phyloP scores from a whole-genome alignment of 192 early-diverging fungal species.

The Coemansia sp. region DNA sequence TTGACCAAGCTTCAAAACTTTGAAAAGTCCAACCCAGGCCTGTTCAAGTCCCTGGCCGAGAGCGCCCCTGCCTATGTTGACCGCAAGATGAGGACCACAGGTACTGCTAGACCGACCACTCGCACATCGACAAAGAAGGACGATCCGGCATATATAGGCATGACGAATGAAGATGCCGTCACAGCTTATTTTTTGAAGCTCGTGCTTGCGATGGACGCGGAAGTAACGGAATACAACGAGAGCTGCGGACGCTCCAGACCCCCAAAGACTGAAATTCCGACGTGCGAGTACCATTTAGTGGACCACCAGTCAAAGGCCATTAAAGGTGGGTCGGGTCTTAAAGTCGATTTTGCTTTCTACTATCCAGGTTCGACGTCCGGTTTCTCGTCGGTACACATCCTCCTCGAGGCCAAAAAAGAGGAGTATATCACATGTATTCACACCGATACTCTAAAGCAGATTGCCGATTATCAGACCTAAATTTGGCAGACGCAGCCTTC shows the following conservation, averaged over 20 bases:
- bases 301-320: neutral
- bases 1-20: neutral
- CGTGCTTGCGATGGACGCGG: neutral
- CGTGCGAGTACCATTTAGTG: neutral
- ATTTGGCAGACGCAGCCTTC: conserved; percentile 20
- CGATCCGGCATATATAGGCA: neutral
- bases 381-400: neutral
- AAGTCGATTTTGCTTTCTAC: neutral
- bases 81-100: neutral
- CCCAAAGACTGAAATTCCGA: neutral
- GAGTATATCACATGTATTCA: neutral
- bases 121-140: neutral
- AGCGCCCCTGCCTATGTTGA: neutral
- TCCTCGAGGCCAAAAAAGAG: neutral
- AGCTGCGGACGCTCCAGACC: neutral
- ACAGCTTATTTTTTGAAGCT: neutral
- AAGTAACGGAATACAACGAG: neutral
- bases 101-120: neutral
- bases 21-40: neutral
- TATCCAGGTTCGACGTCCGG: neutral
- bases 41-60: neutral
- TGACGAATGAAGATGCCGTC: neutral
- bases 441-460: conserved; percentile 18
- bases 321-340: neutral
- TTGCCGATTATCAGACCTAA: conserved; percentile 22